Evolutionary conservation across 495 filamentous ascomycete species (phyloP), one percentile per base, ranked within the genome.

Genomic region (Xylaria sp.): DNA sequence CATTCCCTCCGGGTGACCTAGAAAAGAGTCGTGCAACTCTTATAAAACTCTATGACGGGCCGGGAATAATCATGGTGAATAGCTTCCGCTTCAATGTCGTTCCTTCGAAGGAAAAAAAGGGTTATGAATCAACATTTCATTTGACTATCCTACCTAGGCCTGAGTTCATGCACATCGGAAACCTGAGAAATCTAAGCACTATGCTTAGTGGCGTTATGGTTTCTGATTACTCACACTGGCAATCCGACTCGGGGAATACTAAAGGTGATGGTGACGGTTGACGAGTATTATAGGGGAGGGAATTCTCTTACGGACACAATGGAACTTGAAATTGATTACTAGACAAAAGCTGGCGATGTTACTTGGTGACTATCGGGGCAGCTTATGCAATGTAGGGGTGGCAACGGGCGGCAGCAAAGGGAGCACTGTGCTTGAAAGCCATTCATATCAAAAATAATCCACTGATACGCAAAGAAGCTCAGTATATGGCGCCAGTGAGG

Each of bases 31-130:
- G 43, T 46, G 43, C 43, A 12, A 46, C n/a, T 31, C 52, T 57
- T 5, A 57, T 31, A n/a, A 31, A 24, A 24, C n/a, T 26, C 29
- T 57, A 57, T 57, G 21, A 31, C 52, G 52, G 52, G 52, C 52
- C 52, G 52, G 52, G 52, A 31, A n/a, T n/a, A 57, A 57, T n/a
- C 52, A 57, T 57, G 52, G 21, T 57, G 52, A 31, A 31, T 57
- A 14, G 26, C 52, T 31, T 57, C 21, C 52, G 52, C 21, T 31
- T 57, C 43, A 46, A 46, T 46, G 43, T 46, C 43, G 43, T 46
- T 46, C 43, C 43, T 46, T 46, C 43, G 43, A 12, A 46, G 43
- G 43, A 46, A 46, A 46, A 46, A 46, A 46, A 46, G 43, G 11
- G 15, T 46, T 6, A 46, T 46, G 43, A 46, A 46, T 46, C 43